Conservation (phyloP, 2,329 filamentous ascomycete genomes). For the Lachnellula hyalina region DNA sequence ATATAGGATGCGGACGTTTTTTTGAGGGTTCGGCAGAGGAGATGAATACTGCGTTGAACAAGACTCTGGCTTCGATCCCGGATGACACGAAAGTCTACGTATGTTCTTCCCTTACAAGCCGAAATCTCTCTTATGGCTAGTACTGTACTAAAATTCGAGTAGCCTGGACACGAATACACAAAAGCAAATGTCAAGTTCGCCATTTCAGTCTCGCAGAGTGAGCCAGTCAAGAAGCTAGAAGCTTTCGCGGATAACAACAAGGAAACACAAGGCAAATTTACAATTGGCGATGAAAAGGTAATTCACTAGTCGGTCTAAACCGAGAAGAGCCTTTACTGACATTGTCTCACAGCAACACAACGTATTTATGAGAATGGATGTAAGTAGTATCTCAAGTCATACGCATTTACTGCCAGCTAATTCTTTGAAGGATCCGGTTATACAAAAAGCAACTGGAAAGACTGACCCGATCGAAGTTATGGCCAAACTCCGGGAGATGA, state of each 20-base stretch:
- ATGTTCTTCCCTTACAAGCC: constrained; percentile 32
- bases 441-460: constrained; percentile 80
- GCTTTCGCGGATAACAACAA: constrained; percentile 72
- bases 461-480: constrained; percentile 80
- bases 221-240: constrained; percentile 71
- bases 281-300: constrained; percentile 95
- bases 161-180: constrained; percentile 98
- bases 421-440: constrained; percentile 61
- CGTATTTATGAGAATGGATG: constrained; percentile 87
- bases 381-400: constrained; percentile 37
- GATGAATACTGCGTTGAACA: constrained; percentile 91
- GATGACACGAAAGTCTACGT: constrained; percentile 91
- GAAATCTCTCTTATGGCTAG: not conserved
- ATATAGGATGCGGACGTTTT: constrained; percentile 81
- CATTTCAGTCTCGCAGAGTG: constrained; percentile 66
- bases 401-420: constrained; percentile 6
- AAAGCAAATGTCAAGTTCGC: constrained; percentile 91
- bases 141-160: constrained; percentile 8
- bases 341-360: constrained; percentile 67
- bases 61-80: constrained; percentile 72
- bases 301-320: constrained; percentile 10
- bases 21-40: constrained; percentile 86
- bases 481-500: constrained; percentile 80
- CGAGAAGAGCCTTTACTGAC: constrained; percentile 6
- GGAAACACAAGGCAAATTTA: constrained; percentile 92